These are phyloP conservation scores for Arthrobotrys musiformis DNA, from an alignment of 2,329 filamentous ascomycete species.

Conservation along the genomic window DNA sequence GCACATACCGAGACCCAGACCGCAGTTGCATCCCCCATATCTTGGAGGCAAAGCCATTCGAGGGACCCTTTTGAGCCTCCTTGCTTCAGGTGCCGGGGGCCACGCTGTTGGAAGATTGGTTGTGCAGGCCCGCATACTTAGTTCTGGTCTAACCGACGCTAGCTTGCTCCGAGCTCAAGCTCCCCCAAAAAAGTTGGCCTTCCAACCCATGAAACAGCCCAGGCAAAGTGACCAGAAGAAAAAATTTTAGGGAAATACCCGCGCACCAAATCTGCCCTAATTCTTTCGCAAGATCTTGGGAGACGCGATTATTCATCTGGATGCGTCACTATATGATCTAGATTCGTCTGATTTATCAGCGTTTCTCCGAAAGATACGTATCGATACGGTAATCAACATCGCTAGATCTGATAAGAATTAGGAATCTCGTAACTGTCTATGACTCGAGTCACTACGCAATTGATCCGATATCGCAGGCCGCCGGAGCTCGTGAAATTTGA, in stretches of 20 bases:
- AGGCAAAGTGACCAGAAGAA: neutral
- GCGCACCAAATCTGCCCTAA: conserved; percentile 21
- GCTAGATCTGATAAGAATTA: conserved; percentile 40
- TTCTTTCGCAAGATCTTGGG: neutral
- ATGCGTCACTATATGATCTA: conserved; percentile 42
- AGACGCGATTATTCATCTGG: conserved; percentile 42
- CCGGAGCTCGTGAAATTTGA: neutral
- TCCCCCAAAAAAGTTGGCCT: conserved; percentile 4
- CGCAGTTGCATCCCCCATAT: neutral
- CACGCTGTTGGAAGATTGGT: conserved; percentile 9
- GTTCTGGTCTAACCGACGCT: conserved; percentile 12
- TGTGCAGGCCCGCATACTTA: conserved; percentile 6
- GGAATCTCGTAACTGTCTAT: neutral
- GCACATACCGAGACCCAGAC: neutral
- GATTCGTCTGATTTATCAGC: conserved; percentile 51
- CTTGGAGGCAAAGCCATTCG: neutral
- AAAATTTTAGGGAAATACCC: conserved; percentile 16
- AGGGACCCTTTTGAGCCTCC: conserved; percentile 37
- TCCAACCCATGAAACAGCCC: neutral
- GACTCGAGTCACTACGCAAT: neutral
- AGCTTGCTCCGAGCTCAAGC: conserved; percentile 31
- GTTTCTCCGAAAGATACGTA: neutral
- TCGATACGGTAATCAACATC: conserved; percentile 14
- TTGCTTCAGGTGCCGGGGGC: conserved; percentile 10
- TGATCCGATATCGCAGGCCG: conserved; percentile 29